Conservation (phyloP, 2,329 filamentous ascomycete species). For the Pestalotiopsis sp. region DNA sequence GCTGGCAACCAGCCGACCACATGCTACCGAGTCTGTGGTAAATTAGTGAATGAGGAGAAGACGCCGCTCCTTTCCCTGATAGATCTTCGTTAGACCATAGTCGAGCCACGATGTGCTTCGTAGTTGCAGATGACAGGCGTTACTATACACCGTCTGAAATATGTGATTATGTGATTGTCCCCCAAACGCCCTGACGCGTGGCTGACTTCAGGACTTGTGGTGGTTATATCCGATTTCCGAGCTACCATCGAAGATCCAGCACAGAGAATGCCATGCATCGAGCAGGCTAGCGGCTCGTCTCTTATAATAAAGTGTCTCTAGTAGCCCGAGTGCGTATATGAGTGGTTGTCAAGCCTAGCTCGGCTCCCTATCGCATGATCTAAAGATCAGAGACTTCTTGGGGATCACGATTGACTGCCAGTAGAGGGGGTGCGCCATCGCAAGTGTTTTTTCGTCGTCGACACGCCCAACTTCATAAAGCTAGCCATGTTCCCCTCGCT, state of each 20-base stretch:
- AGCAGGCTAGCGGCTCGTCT: background rate
- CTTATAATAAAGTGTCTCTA: background rate
- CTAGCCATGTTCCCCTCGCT: background rate
- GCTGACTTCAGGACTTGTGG: background rate
- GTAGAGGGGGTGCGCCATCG: background rate
- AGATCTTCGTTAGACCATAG: background rate
- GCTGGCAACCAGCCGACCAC: background rate
- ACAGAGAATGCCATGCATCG: background rate
- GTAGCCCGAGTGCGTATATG: background rate
- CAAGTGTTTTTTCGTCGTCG: background rate
- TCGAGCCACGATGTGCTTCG: background rate
- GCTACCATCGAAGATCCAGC: background rate
- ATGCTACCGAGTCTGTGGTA: background rate
- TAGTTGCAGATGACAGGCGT: background rate
- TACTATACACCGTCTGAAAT: background rate
- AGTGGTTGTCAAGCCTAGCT: constrained; percentile 4
- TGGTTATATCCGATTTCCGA: background rate
- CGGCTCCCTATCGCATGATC: background rate
- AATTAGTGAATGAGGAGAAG: background rate
- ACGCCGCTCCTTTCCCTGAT: background rate
- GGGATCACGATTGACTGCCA: background rate
- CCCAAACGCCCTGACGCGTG: background rate
- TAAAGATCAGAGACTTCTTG: background rate
- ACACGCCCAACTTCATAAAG: background rate
- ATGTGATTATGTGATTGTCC: background rate